Conservation (phyloP, 73 alveolate genomes). For the Paraurostyla sp. region DNA sequence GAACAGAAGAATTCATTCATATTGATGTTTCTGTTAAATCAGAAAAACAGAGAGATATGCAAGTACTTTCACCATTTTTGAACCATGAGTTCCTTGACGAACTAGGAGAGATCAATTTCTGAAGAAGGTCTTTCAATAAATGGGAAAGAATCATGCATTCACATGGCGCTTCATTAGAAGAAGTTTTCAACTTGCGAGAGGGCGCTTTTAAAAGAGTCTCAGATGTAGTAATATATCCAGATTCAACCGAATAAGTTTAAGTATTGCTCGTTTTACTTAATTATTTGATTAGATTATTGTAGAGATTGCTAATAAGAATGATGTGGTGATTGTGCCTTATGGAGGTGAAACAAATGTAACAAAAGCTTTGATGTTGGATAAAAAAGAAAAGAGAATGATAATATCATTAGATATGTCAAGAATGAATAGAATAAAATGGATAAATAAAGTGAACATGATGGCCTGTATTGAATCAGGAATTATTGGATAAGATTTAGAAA, state of each 20-base stretch:
- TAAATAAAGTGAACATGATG: slow-evolving; percentile 32
- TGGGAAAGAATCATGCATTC: slow-evolving; percentile 88
- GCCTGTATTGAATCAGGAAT: slow-evolving; percentile 73
- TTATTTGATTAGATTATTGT: background rate
- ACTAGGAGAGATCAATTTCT: slow-evolving; percentile 54
- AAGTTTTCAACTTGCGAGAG: slow-evolving; percentile 64
- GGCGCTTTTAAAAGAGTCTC: slow-evolving; percentile 80
- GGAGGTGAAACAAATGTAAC: slow-evolving; percentile 70
- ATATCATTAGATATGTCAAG: slow-evolving; percentile 70
- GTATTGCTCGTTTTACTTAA: background rate
- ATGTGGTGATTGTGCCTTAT: slow-evolving; percentile 54
- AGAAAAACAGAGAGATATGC: slow-evolving; percentile 70
- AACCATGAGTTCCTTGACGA: slow-evolving; percentile 81
- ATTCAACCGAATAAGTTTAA: slow-evolving; percentile 76
- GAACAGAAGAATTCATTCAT: slow-evolving; percentile 80
- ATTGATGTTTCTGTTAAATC: slow-evolving; percentile 73
- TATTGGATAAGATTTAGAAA: slow-evolving; percentile 45
- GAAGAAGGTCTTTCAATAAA: slow-evolving; percentile 78
- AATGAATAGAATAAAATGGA: slow-evolving; percentile 64
- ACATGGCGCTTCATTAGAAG: slow-evolving; percentile 89
- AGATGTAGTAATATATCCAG: slow-evolving; percentile 86
- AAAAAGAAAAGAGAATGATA: slow-evolving; percentile 25
- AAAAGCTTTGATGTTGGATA: background rate
- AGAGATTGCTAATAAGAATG: background rate
- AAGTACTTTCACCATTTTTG: slow-evolving; percentile 81